These are phyloP conservation scores for Pseudocercospora crystallina DNA, from an alignment of 2,329 filamentous ascomycete genomes.

Conservation along the genomic window DNA sequence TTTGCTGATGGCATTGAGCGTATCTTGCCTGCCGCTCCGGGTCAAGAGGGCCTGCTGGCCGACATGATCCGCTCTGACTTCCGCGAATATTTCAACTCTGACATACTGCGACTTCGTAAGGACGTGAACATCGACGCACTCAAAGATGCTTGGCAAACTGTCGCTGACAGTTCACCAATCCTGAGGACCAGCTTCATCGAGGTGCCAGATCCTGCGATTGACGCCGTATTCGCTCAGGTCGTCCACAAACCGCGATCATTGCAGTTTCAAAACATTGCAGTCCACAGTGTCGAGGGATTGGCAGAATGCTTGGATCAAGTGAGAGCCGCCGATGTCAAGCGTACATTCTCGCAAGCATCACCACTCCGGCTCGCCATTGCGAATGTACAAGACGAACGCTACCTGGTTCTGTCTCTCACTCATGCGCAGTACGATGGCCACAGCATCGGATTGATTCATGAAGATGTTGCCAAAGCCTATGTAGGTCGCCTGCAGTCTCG, in stretches of 20 bases:
- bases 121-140: constrained; percentile 59
- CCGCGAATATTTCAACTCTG: constrained; percentile 79
- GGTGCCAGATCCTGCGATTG: constrained; percentile 60
- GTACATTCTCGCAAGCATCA: constrained; percentile 33
- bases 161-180: constrained; percentile 65
- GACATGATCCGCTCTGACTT: constrained; percentile 77
- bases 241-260: constrained; percentile 40
- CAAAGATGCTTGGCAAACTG: constrained; percentile 59
- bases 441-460: constrained; percentile 73
- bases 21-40: constrained; percentile 72
- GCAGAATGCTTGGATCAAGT: constrained; percentile 33
- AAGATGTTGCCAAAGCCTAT: constrained; percentile 69
- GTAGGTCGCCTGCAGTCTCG: constrained; percentile 34
- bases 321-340: constrained; percentile 37
- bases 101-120: constrained; percentile 63
- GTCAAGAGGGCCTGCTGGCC: constrained; percentile 83
- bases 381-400: constrained; percentile 35
- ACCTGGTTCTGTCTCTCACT: constrained; percentile 68
- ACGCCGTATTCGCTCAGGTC: constrained; percentile 58
- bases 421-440: constrained; percentile 90
- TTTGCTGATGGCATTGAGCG: constrained; percentile 48
- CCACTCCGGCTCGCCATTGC: constrained; percentile 42
- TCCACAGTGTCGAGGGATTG: constrained; percentile 31
- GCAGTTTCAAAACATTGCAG: constrained; percentile 36
- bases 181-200: constrained; percentile 72